Evolutionary conservation across 768 basidiomycete species (phyloP), one percentile per base, ranked within the genome.

Genomic region (Lepiota venenata): DNA sequence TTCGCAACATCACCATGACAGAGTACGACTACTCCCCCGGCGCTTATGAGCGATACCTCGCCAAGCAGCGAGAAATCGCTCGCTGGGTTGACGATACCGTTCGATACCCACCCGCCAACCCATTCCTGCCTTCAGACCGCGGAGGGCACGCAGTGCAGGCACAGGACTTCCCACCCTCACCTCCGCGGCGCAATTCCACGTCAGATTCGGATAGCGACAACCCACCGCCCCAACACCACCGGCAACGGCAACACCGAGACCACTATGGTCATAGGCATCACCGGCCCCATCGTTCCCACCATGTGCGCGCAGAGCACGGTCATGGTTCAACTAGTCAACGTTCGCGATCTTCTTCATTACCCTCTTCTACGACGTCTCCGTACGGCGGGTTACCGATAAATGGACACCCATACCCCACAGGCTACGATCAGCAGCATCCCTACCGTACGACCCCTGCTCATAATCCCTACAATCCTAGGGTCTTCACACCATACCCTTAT

Each of bases 1-100:
- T 37, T 43, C 36, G 42, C 39, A 35, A 4, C 48, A 25, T 18
- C 49, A 32, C 29, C 38, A 60, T 60, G 59, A 60, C 59, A 4
- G 59, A 60, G 39, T 60, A 60, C 59, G 59, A 60, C 59, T 60
- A 60, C 45, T 60, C 59, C 16, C 59, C 59, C 5, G 48, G 55
- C 8, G 59, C 59, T 16, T 49, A 47, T 36, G 59, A 60, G 52
- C 59, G 59, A 7, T 55, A 60, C 46, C 43, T 60, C 7, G 49
- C 45, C 11, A 57, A 54, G 36, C 59, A 60, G 46, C 49, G 52
- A 12, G 35, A 53, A 22, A 60, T 60, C 18, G 50, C 53, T 27
- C 56, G 59, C 27, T 60, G 59, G 59, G 56, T 57, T 45, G 56
- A 58, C 36, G 47, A 48, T 16, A 56, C 59, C 2, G 42, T 38